Evolutionary conservation across 2,329 filamentous ascomycete species (phyloP), one percentile per base, ranked within the genome.

Genomic region (Thelonectria discophora): DNA sequence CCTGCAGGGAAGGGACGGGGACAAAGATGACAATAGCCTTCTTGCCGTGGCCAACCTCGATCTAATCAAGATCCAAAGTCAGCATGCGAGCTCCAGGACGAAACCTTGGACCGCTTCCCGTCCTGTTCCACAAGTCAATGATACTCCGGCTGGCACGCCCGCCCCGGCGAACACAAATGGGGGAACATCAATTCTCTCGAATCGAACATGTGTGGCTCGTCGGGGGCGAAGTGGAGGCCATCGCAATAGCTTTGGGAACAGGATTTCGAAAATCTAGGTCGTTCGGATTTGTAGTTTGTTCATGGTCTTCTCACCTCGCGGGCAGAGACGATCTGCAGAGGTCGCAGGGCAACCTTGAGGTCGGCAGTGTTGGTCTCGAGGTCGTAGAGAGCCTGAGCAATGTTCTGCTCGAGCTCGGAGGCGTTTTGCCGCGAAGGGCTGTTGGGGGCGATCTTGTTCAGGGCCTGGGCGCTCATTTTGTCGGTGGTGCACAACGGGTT

Each of bases 11-110:
- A 85, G 95, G 95, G 82, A 99, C 95, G 82, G 95, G 95, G 88
- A 99, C 95, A 92, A 99, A 99, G 92, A 99, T 97, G 88, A 97
- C 94, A 87, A 99, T 95, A 81, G 95, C 95, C 91, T 98, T 99
- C 90, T 97, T 97, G 90, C 95, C 95, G 88, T 98, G 94, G 88
- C 95, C 95, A 86, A 98, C 94, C 88, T 99, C 95, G 88, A 99
- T 95, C 95, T 99, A 85, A 77, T 81, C 71, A 68, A 86, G 85
- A 88, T 82, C 81, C 72, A 83, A 85, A 89, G 85, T 90, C 87
- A 90, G 88, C 88, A 87, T 88, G 87, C 88, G 87, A 90, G 85
- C 87, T 90, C 87, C 87, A 88, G 85, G 86, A 86, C 77, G 78
- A 81, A 82, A 83, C 84, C 85, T 84, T 89, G 87, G 87, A 89